These are phyloP conservation scores for Besnoitia besnoiti DNA, from an alignment of 169 alveolate genomes.

Conservation along the genomic window DNA sequence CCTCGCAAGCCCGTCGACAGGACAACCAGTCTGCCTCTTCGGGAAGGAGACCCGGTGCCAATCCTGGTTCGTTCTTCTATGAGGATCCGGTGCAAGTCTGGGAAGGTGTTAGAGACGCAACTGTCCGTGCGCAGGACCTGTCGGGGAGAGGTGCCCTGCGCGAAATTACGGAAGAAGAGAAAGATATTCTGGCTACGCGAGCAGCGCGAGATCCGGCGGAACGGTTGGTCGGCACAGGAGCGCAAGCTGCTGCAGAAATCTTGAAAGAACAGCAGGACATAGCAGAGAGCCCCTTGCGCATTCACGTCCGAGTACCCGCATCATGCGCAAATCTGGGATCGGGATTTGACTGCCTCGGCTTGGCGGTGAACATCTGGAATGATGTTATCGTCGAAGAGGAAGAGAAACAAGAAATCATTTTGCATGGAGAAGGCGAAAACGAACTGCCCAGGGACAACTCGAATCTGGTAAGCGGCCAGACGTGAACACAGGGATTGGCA, in stretches of 20 bases:
- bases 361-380: conserved; percentile 60
- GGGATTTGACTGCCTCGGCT: conserved; percentile 54
- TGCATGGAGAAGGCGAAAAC: conserved; percentile 19
- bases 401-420: background rate
- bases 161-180: background rate
- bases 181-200: background rate
- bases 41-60: background rate
- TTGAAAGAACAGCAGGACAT: background rate
- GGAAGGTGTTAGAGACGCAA: background rate
- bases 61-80: background rate
- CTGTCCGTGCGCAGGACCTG: background rate
- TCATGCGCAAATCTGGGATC: conserved; percentile 53
- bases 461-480: conserved; percentile 7
- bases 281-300: background rate
- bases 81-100: background rate
- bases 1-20: background rate
- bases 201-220: background rate
- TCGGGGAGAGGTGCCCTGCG: background rate
- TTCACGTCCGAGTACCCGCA: conserved; percentile 54
- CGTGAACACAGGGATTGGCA: no score
- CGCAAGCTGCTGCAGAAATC: background rate
- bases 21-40: background rate
- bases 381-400: conserved; percentile 29
- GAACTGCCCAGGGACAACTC: background rate
- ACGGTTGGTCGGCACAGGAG: background rate